These are phyloP conservation scores for Trichaptum fuscoviolaceum DNA, from an alignment of 768 basidiomycete species.

Conservation along the genomic window DNA sequence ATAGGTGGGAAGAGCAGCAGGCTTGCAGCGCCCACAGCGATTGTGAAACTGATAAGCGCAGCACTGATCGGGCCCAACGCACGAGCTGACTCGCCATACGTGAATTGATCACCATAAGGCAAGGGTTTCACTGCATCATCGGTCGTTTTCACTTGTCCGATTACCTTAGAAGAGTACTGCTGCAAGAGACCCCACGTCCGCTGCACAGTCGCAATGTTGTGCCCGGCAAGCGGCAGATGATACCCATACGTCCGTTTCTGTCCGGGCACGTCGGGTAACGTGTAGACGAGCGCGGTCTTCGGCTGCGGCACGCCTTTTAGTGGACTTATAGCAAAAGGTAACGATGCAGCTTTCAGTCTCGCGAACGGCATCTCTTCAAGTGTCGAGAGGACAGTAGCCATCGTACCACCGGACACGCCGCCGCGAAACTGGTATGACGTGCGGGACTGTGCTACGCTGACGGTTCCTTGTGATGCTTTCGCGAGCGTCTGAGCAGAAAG, in stretches of 20 bases:
- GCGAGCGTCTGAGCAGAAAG: slow-evolving; percentile 61
- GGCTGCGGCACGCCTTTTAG: slow-evolving; percentile 22
- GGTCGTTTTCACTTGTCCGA: slow-evolving; percentile 16
- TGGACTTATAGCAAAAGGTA: slow-evolving; percentile 40
- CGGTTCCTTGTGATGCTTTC: slow-evolving; percentile 5
- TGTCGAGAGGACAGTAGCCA: slow-evolving; percentile 31
- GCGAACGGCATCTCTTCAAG: slow-evolving; percentile 35
- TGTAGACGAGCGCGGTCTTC: slow-evolving; percentile 28
- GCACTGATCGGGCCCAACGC: slow-evolving; percentile 10
- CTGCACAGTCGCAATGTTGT: slow-evolving; percentile 47
- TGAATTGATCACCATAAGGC: slow-evolving; percentile 66
- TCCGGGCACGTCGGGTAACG: slow-evolving; percentile 26
- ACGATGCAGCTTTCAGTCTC: slow-evolving; percentile 23
- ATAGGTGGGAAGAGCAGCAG: neutral
- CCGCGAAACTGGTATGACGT: slow-evolving; percentile 45
- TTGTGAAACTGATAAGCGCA: neutral
- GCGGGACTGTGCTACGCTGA: slow-evolving; percentile 46
- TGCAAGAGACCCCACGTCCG: slow-evolving; percentile 52
- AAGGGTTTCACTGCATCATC: slow-evolving; percentile 16
- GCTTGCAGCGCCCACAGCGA: neutral
- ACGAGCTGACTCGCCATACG: slow-evolving; percentile 58
- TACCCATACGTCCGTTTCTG: slow-evolving; percentile 31
- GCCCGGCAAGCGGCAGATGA: slow-evolving; percentile 37
- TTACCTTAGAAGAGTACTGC: slow-evolving; percentile 18
- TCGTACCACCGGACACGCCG: slow-evolving; percentile 61